Conservation (phyloP, 768 basidiomycete species). For the Kwoniella botswanensis region DNA sequence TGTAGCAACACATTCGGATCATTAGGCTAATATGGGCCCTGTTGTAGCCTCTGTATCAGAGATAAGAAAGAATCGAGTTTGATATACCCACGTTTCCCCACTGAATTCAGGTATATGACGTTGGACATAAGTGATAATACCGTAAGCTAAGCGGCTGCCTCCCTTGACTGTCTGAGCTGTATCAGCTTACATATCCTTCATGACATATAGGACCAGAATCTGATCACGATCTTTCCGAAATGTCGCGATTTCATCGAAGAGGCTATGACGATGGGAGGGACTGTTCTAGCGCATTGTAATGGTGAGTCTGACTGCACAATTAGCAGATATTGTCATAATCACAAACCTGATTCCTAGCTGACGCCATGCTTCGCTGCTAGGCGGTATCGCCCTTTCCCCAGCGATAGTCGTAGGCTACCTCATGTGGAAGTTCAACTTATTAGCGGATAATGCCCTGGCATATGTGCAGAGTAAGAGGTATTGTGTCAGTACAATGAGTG, state of each 20-base stretch:
- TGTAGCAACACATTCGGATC: no score
- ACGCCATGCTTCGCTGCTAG: constrained; percentile 22
- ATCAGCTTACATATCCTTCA: not conserved
- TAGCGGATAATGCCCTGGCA: constrained; percentile 44
- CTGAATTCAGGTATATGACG: constrained; percentile 52
- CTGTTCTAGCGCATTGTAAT: constrained; percentile 57
- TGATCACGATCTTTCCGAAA: constrained; percentile 53
- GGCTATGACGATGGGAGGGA: constrained; percentile 48
- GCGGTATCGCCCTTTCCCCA: constrained; percentile 56
- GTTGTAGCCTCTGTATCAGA: constrained; percentile 52
- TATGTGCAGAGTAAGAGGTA: constrained; percentile 56
- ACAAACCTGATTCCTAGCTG: no score
- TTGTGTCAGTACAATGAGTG: constrained; percentile 55
- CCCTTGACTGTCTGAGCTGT: no score
- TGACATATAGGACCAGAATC: constrained; percentile 52
- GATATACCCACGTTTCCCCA: constrained; percentile 55
- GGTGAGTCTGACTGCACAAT: constrained; percentile 25
- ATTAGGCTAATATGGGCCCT: not conserved
- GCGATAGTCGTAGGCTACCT: constrained; percentile 57
- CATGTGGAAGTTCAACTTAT: constrained; percentile 51
- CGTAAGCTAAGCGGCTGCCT: constrained; percentile 29
- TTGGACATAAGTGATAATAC: constrained; percentile 57
- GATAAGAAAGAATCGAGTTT: constrained; percentile 52
- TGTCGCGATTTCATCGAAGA: constrained; percentile 51
- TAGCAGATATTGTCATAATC: not conserved